Evolutionary conservation across 306 rosid genomes (phyloP).

Genomic region (Cucurbita moschata): DNA sequence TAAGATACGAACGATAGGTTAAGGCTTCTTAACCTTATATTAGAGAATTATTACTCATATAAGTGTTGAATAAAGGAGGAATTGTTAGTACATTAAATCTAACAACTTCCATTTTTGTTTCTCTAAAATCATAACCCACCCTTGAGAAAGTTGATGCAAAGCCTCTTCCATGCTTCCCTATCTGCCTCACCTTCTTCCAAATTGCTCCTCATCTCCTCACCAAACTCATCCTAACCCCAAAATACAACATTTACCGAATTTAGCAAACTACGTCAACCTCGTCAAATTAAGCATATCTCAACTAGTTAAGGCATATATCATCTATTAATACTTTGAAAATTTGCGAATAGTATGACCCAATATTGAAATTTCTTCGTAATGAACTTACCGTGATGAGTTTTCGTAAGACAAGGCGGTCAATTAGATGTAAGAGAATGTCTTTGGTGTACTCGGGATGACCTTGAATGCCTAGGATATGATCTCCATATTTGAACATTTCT

Average conservation of each 20-base stretch:
- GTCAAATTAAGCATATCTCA: not conserved
- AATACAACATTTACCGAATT: not conserved
- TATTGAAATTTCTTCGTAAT: no score
- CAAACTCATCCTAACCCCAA: slow-evolving; percentile 28
- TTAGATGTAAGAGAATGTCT: slow-evolving; percentile 52
- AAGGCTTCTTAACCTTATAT: not conserved
- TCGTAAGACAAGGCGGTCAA: slow-evolving; percentile 46
- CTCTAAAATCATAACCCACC: slow-evolving; percentile 18
- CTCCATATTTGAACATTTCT: slow-evolving; percentile 59
- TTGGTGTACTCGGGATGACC: slow-evolving; percentile 84
- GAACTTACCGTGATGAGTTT: slow-evolving; percentile 26
- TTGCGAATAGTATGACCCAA: not conserved
- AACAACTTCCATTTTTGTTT: not conserved
- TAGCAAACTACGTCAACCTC: not conserved
- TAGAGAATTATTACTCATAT: not conserved
- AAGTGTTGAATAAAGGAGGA: not conserved
- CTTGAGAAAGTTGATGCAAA: slow-evolving; percentile 56
- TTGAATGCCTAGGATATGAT: slow-evolving; percentile 76
- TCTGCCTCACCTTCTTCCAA: slow-evolving; percentile 41
- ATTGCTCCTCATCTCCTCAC: slow-evolving; percentile 31
- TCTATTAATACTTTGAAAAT: no score
- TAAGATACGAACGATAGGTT: not conserved
- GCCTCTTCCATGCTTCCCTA: slow-evolving; percentile 47
- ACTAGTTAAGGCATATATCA: not conserved
- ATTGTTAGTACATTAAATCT: not conserved